Evolutionary conservation across 371 early-diverging fungal genomes (phyloP), one percentile per base, ranked within the genome.

Genomic region (Circinella umbellata): DNA sequence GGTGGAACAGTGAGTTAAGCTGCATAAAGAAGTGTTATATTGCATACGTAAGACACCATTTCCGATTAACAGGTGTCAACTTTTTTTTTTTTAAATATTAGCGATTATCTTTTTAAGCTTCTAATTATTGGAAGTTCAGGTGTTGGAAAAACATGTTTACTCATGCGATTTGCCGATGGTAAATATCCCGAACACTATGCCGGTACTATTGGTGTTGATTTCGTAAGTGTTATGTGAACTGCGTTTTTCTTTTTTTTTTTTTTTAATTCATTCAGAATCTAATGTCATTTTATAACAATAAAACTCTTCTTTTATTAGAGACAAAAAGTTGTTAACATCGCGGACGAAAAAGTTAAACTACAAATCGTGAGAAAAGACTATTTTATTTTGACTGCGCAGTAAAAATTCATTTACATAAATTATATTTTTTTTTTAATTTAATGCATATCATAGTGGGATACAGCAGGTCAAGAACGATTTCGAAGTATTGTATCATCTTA

Each of bases 381-480:
- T 46, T 38, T 18, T 39, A 14, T 5, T 5, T 63, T 7, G 9
- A 46, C 27, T 27, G 27, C 27, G 27, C 27, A n/a, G n/a, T n/a
- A n/a, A n/a, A n/a, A n/a, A n/a, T n/a, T n/a, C n/a, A n/a, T 39
- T 4, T 6, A 39, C 4, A 39, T 6, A 39, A 39, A 39, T 39
- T 10, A 42, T 11, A 42, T 11, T 11, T 64, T 64, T 18, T 49
- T 38, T 38, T 64, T 3, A 7, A 39, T 65, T 1, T n/a, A n/a
- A 17, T 14, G 47, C 18, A 46, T 46, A n/a, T 38, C 15, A 14
- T 67, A 74, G 76, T 97, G 97, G 97, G 97, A 97, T 81, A 97
- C 96, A 10, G 99, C 99, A 38, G 99, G 99, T 53, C 99, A 99
- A 85, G 99, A 99, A 79, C 94, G 99, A 63, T 99, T 99, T 93